These are phyloP conservation scores for Triticum monococcum DNA, from an alignment of 176 grass and related monocot genomes.

Conservation along the genomic window DNA sequence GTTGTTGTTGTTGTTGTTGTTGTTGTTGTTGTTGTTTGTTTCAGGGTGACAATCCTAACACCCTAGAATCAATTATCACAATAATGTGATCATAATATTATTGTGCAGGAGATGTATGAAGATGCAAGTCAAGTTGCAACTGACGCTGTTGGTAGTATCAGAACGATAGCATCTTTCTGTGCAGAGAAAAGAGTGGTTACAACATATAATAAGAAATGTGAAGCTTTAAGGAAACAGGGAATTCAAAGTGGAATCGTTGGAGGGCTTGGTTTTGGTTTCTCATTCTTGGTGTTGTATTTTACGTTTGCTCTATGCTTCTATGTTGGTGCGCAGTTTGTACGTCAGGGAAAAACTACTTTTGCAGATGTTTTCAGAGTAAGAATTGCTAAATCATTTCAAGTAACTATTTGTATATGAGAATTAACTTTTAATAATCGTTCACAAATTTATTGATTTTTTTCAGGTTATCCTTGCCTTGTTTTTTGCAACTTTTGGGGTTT, in stretches of 20 bases:
- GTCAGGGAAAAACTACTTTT: slow-evolving; percentile 43
- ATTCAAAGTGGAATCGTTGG: slow-evolving; percentile 46
- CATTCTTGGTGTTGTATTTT: slow-evolving; percentile 35
- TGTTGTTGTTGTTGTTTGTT: no score
- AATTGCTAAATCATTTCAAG: neutral
- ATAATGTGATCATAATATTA: neutral
- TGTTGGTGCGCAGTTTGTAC: slow-evolving; percentile 43
- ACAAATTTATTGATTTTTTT: neutral
- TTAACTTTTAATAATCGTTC: neutral
- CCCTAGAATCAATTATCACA: neutral
- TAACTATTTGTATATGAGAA: neutral
- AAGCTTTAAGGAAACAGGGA: slow-evolving; percentile 45
- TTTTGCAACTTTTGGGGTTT: slow-evolving; percentile 30
- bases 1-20: no score
- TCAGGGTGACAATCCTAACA: neutral
- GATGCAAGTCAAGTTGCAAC: slow-evolving; percentile 58
- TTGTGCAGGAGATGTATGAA: slow-evolving; percentile 49
- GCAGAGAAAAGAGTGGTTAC: slow-evolving; percentile 46
- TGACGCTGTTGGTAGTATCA: slow-evolving; percentile 50
- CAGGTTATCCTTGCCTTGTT: slow-evolving; percentile 50
- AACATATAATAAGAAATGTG: slow-evolving; percentile 46
- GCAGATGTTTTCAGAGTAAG: slow-evolving; percentile 47
- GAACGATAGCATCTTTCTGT: slow-evolving; percentile 59
- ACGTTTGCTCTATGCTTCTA: slow-evolving; percentile 51
- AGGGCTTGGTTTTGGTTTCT: slow-evolving; percentile 46